Evolutionary conservation across 2,329 filamentous ascomycete genomes (phyloP).

Genomic region (Trichophyton mentagrophytes): DNA sequence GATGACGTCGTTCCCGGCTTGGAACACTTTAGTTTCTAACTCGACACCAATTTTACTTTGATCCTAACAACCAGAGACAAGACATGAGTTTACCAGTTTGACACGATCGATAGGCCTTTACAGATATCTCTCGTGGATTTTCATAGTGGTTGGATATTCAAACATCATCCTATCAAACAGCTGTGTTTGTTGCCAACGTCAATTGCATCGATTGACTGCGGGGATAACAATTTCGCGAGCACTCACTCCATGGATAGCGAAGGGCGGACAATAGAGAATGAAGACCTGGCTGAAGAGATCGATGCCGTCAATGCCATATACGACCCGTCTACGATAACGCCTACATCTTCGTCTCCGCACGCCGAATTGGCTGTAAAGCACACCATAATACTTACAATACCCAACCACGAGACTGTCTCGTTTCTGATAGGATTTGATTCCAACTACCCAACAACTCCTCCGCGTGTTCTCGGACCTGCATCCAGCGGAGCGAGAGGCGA

Average conservation of each 20-base stretch:
- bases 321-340: slow-evolving; percentile 48
- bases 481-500: slow-evolving; percentile 62
- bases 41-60: no score
- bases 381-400: slow-evolving; percentile 52
- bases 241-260: neutral
- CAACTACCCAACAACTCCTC: slow-evolving; percentile 62
- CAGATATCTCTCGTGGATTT: no score
- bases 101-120: no score
- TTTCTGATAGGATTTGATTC: slow-evolving; percentile 52
- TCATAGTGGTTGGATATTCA: no score
- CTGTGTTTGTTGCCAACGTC: no score
- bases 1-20: no score
- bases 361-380: slow-evolving; percentile 20
- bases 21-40: no score
- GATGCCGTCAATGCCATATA: slow-evolving; percentile 46
- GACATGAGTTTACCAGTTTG: no score
- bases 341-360: slow-evolving; percentile 16
- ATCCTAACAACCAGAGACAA: no score
- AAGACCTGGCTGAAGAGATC: slow-evolving; percentile 37
- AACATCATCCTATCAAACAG: no score
- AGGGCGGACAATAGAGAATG: slow-evolving; percentile 10
- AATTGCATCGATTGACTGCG: no score
- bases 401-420: slow-evolving; percentile 39
- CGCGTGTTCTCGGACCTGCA: slow-evolving; percentile 63
- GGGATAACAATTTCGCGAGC: no score